A percentile compares a stretch with the other conserved stretches of the same genome.
phyloP scores from a whole-genome alignment of 2,329 filamentous ascomycete genomes.

The Epicoccum nigrum region DNA sequence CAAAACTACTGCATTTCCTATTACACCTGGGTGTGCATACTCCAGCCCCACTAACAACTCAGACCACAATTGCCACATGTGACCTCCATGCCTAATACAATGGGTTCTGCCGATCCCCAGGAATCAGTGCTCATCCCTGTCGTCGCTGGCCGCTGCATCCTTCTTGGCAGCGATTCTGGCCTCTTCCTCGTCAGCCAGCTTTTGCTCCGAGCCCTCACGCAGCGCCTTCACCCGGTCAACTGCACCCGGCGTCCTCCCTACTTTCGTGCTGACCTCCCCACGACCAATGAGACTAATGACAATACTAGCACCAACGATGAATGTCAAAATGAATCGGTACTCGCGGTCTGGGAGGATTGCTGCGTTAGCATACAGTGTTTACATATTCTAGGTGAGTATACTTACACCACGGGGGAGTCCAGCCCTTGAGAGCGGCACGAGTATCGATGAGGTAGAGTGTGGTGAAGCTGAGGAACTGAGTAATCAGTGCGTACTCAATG shows the following conservation, averaged over 20 bases:
- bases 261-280: conserved; percentile 71
- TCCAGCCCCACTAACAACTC: background rate
- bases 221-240: conserved; percentile 58
- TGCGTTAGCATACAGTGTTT: conserved; percentile 31
- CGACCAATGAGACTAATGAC: conserved; percentile 81
- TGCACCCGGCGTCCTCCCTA: conserved; percentile 53
- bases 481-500: conserved; percentile 81
- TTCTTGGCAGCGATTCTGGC: conserved; percentile 31
- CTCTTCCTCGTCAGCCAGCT: conserved; percentile 41
- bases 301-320: conserved; percentile 83
- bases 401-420: conserved; percentile 81
- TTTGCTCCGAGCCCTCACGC: conserved; percentile 44
- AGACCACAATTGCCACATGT: conserved; percentile 6
- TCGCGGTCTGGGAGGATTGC: conserved; percentile 63
- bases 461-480: conserved; percentile 84
- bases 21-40: conserved; percentile 1
- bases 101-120: conserved; percentile 14
- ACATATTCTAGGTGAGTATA: background rate
- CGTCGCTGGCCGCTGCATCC: conserved; percentile 28
- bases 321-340: conserved; percentile 91
- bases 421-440: conserved; percentile 72
- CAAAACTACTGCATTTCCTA: conserved; percentile 3
- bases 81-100: conserved; percentile 6
- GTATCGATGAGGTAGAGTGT: conserved; percentile 86
- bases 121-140: conserved; percentile 20